Evolutionary conservation across 345 rosid species (phyloP), one percentile per base, ranked within the genome.

Genomic region (Cardamine occulta): DNA sequence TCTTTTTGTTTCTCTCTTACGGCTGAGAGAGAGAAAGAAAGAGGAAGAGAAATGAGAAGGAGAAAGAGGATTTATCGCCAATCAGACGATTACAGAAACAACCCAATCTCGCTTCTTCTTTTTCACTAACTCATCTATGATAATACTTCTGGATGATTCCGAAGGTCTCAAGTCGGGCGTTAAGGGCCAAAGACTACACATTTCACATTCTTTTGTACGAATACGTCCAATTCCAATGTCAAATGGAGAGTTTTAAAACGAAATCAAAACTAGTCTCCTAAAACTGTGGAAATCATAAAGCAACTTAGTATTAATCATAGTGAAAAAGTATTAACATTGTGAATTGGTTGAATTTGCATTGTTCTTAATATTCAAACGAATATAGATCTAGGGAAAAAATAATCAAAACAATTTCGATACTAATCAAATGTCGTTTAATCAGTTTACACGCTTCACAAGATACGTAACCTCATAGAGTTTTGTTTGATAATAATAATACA

Each of bases 11-110:
- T 5, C 70, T 66, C 51, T 39, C 70, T 66, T 65, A 63, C 70
- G 72, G 79, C 76, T 42, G 73, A 35, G 55, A 45, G 49, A 49
- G 81, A 37, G 17, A n/a, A n/a, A 35, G 68, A 72, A 18, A 31
- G 19, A n/a, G 19, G 19, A 19, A 19, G 32, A 62, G 67, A 69
- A 72, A 24, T 47, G 70, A 57, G 80, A 32, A 49, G 29, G 63
- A 70, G 72, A 11, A 51, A 35, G 66, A 70, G 83, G 47, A 51
- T 76, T 81, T 70, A 81, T 81, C 83, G 82, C 80, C 62, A 62
- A 70, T 63, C 54, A 59, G 70, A 61, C 34, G 73, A 63, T 39
- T 81, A 28, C 49, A 44, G 45, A 76, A 70, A 66, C 81, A 61
- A 77, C 80, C 82, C 75, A 78, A 80, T 80, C 84, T 65, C 54